Conservation (phyloP, 78 protist genomes). For the Andalucia godoyi region DNA sequence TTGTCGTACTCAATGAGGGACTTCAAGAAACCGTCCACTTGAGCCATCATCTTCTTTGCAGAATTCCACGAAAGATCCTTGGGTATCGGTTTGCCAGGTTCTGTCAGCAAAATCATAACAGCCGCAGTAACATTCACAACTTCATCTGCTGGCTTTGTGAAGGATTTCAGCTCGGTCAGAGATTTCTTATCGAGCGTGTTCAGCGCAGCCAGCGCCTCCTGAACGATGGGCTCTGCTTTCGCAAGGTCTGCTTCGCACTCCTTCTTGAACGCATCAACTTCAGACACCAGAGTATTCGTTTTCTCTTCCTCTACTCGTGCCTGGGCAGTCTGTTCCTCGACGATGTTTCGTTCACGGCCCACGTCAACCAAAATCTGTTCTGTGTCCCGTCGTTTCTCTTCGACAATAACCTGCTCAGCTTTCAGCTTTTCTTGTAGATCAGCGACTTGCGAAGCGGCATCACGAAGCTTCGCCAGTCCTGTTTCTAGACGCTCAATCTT, state of each 20-base stretch:
- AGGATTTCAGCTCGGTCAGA: slow-evolving; percentile 48
- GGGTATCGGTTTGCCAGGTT: slow-evolving; percentile 22
- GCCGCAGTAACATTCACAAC: slow-evolving; percentile 20
- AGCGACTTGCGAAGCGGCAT: slow-evolving; percentile 3
- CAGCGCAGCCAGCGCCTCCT: slow-evolving; percentile 55
- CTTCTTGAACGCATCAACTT: slow-evolving; percentile 4
- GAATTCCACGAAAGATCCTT: slow-evolving; percentile 30
- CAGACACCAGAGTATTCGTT: slow-evolving; percentile 11
- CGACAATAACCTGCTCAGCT: slow-evolving; percentile 10
- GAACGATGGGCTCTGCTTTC: slow-evolving; percentile 53
- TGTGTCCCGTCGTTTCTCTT: neutral
- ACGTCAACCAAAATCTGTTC: slow-evolving; percentile 14
- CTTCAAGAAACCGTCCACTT: neutral
- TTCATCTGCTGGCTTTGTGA: slow-evolving; percentile 28
- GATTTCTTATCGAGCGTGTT: slow-evolving; percentile 45
- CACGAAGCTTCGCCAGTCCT: slow-evolving; percentile 34
- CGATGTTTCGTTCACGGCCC: slow-evolving; percentile 31
- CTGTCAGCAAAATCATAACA: slow-evolving; percentile 28
- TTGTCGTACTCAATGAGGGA: slow-evolving; percentile 26
- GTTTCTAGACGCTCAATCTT: slow-evolving; percentile 23
- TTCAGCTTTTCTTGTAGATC: slow-evolving; percentile 15
- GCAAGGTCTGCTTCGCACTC: slow-evolving; percentile 31
- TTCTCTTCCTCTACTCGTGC: slow-evolving; percentile 24
- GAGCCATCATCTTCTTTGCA: slow-evolving; percentile 54
- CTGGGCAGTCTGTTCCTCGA: neutral